phyloP scores from a whole-genome alignment of 2,329 filamentous ascomycete genomes.

The Aureobasidium leucospermi region DNA sequence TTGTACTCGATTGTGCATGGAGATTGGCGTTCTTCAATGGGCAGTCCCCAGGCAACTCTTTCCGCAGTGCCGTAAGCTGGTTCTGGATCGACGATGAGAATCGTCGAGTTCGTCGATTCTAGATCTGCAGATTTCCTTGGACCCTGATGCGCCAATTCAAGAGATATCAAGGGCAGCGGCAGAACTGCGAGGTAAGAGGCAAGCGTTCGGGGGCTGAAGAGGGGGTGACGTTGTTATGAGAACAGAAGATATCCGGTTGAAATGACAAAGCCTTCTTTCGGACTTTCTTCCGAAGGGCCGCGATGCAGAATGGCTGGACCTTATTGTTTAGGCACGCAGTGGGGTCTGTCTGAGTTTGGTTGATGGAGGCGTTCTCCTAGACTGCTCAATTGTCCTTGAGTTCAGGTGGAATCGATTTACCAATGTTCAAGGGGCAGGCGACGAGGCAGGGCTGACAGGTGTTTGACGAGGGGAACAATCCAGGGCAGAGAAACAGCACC shows the following conservation, averaged over 20 bases:
- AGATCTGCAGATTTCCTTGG: background rate
- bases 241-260: background rate
- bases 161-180: background rate
- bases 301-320: background rate
- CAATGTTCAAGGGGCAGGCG: background rate
- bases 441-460: background rate
- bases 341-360: background rate
- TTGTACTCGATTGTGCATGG: slow-evolving; percentile 1
- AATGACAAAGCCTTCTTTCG: slow-evolving; percentile 11
- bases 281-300: background rate
- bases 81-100: slow-evolving; percentile 6
- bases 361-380: background rate
- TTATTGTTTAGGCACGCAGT: background rate
- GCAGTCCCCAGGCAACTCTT: background rate
- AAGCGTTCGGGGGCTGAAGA: background rate
- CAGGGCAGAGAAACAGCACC: background rate
- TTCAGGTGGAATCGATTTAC: background rate
- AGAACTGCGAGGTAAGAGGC: background rate
- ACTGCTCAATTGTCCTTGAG: background rate
- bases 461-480: too few species aligned
- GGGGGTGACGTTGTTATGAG: background rate
- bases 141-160: background rate
- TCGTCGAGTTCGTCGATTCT: background rate
- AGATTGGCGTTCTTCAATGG: background rate
- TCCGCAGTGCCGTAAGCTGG: background rate